Evolutionary conservation across 2,329 filamentous ascomycete species (phyloP), one percentile per base, ranked within the genome.

Genomic region (Didymella glomerata): DNA sequence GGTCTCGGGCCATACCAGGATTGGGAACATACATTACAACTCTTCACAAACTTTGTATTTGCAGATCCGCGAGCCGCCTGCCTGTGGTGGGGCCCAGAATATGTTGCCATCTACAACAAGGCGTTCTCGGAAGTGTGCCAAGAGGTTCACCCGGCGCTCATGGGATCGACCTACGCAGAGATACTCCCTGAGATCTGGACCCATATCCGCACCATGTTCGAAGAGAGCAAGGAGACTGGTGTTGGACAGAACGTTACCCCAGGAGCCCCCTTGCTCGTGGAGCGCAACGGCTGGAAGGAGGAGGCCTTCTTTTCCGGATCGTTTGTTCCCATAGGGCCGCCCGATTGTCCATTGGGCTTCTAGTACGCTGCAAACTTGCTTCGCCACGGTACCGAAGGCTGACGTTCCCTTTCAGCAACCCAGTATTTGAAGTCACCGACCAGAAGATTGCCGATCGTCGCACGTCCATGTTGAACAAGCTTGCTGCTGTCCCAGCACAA

Each of bases 71-170:
- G 68, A 27, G 64, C 69, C 14, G 68, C 68, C 0, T 66, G 63
- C 55, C 38, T 72, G 22, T 72, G 65, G 63, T 72, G 69, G 69
- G 68, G 68, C 34, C 63, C 65, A n/a, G 27, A 66, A n/a, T 54
- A 62, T 38, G 57, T 69, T 24, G 68, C 67, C 47, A 66, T 72
- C 49, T 71, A 72, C 61, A 72, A 72, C 54, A 65, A 66, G 24
- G 41, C 42, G 14, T 72, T 68, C 55, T 52, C 54, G 16, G 65
- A 64, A 1, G 54, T 72, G 14, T 62, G 66, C 18, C 62, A 61
- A 16, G 34, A 54, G n/a, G 63, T 60, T 7, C 70, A 71, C 44
- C 70, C 68, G 8, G 57, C 52, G 41, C 65, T 72, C 18, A 70
- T 72, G 70, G 70, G 68, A 25, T 48, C 60, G 9, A 59, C 66